Evolutionary conservation across 176 grass and related monocot species (phyloP).

Genomic region (Triticum turgidum): DNA sequence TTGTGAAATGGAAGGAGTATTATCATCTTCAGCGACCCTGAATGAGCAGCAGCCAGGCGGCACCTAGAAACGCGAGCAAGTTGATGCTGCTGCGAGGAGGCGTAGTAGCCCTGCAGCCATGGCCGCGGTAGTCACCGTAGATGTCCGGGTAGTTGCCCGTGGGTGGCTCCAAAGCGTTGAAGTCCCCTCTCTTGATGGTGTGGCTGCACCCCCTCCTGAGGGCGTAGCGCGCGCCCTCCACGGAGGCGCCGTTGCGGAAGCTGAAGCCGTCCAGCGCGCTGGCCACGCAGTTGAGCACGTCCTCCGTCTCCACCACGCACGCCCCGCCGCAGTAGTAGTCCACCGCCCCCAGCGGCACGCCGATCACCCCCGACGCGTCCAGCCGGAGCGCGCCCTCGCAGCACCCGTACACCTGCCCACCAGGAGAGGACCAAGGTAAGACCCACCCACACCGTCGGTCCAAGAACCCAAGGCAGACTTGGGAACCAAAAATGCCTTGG

Average conservation of each 20-base stretch:
- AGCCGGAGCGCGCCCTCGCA: slow-evolving; percentile 52
- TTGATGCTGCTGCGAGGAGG: background rate
- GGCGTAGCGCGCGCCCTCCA: slow-evolving; percentile 43
- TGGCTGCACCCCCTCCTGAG: slow-evolving; percentile 55
- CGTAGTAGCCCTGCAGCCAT: background rate
- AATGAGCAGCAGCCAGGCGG: slow-evolving; percentile 27
- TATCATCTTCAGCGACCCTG: background rate
- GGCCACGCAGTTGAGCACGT: slow-evolving; percentile 63
- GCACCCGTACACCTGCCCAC: slow-evolving; percentile 55
- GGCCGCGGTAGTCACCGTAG: slow-evolving; percentile 23
- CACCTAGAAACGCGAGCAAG: slow-evolving; percentile 16
- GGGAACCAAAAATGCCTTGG: too few relatives aligned
- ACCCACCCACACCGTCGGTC: background rate
- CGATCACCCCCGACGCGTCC: slow-evolving; percentile 37
- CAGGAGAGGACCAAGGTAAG: background rate
- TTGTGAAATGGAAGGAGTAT: too few relatives aligned
- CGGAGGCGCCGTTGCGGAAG: slow-evolving; percentile 62
- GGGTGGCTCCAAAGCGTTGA: slow-evolving; percentile 44
- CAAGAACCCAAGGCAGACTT: background rate
- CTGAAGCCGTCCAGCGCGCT: slow-evolving; percentile 50
- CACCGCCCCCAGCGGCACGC: slow-evolving; percentile 25
- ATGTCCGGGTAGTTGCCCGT: slow-evolving; percentile 41
- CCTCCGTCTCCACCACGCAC: slow-evolving; percentile 68
- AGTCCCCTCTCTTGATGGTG: slow-evolving; percentile 49
- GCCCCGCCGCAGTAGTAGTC: slow-evolving; percentile 62